Evolutionary conservation across 345 rosid species (phyloP).

Genomic region (Odontarrhena argentea): DNA sequence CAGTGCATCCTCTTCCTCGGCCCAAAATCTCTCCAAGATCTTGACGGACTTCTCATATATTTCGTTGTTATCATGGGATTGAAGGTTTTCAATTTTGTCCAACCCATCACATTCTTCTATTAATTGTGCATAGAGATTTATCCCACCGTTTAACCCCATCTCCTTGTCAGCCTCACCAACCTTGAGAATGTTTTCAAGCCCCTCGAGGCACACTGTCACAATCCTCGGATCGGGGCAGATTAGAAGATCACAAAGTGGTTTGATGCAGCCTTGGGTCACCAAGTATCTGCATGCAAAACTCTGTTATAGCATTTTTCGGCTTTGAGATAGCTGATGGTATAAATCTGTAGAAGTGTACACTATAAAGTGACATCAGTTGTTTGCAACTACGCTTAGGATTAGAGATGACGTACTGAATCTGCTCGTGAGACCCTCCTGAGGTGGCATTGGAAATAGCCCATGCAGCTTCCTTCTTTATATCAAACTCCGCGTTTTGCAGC

Average conservation of each 20-base stretch:
- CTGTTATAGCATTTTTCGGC: constrained; percentile 22
- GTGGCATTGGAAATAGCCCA: constrained; percentile 93
- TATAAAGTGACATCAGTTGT: constrained; percentile 27
- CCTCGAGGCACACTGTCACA: constrained; percentile 86
- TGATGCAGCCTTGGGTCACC: constrained; percentile 76
- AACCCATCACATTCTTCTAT: constrained; percentile 76
- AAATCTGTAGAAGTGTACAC: constrained; percentile 12
- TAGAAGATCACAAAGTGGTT: constrained; percentile 84
- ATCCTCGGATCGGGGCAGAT: constrained; percentile 79
- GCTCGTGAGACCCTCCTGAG: constrained; percentile 85
- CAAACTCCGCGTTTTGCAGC: constrained; percentile 80
- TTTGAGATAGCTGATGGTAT: constrained; percentile 10
- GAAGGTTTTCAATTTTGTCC: constrained; percentile 81
- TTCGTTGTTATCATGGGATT: constrained; percentile 79
- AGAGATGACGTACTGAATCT: constrained; percentile 60
- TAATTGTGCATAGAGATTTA: constrained; percentile 65
- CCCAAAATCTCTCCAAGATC: constrained; percentile 80
- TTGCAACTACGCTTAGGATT: constrained; percentile 14
- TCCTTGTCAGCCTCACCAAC: constrained; percentile 82
- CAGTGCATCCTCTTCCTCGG: constrained; percentile 68
- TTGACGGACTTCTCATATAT: constrained; percentile 83
- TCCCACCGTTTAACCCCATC: constrained; percentile 54
- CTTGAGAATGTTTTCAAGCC: constrained; percentile 81
- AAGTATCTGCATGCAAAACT: constrained; percentile 53
- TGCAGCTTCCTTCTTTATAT: constrained; percentile 87